These are phyloP conservation scores for Wickerhamomyces rabaulensis DNA, from an alignment of 805 yeast species.

Conservation along the genomic window DNA sequence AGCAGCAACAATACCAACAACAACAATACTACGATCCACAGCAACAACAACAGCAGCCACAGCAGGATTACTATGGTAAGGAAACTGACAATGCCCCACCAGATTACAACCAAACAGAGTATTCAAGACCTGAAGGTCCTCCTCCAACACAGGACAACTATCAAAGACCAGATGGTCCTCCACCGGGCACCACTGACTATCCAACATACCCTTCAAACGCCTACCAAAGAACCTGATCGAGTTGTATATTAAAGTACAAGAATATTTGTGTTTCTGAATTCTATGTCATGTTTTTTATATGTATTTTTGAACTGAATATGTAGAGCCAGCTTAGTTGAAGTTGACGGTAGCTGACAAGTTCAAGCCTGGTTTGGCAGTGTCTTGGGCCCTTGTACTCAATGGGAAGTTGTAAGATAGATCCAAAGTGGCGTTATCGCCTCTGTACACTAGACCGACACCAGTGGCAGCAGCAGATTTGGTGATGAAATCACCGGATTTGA, in stretches of 20 bases:
- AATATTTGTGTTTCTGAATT: background rate
- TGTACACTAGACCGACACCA: constrained; percentile 50
- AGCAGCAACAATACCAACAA: constrained; percentile 9
- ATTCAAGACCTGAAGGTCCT: background rate
- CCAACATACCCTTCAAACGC: constrained; percentile 5
- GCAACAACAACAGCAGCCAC: constrained; percentile 4
- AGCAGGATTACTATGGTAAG: constrained; percentile 5
- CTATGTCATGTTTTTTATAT: background rate
- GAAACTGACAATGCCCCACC: background rate
- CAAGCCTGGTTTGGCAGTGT: constrained; percentile 47
- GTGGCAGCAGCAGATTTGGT: constrained; percentile 37
- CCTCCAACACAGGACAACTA: constrained; percentile 3
- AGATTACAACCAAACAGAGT: background rate
- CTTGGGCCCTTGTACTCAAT: constrained; percentile 38
- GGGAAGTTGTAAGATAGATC: constrained; percentile 55
- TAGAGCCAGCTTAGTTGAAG: constrained; percentile 15
- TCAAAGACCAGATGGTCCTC: constrained; percentile 7
- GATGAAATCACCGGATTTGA: constrained; percentile 19
- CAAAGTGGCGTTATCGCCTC: constrained; percentile 46
- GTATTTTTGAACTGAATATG: background rate
- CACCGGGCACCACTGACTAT: constrained; percentile 3
- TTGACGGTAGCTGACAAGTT: constrained; percentile 48
- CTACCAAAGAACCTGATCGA: constrained; percentile 2
- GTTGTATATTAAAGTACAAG: no score
- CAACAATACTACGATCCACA: constrained; percentile 3